Conservation (phyloP, 208 protist genomes). For the Leishmania martiniquensis region DNA sequence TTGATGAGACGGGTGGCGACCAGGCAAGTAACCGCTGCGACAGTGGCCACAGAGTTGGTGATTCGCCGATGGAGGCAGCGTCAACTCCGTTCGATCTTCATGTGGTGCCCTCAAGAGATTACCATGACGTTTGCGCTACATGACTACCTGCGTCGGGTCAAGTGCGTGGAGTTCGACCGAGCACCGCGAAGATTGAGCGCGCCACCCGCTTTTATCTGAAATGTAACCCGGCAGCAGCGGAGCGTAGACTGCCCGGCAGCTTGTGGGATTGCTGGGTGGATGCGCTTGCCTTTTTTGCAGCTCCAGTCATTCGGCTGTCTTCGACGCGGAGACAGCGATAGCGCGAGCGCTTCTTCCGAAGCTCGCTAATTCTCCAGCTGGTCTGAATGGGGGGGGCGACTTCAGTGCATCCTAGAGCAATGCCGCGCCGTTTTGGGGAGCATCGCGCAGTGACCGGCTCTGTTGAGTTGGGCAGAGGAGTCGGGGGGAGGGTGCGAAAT, state of each 20-base stretch:
- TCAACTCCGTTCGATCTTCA: constrained; percentile 10
- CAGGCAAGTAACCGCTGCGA: not conserved
- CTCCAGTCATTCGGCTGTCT: not conserved
- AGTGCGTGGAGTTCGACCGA: not conserved
- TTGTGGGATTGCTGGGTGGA: not conserved
- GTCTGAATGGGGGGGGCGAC: not conserved
- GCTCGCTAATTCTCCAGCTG: constrained; percentile 9
- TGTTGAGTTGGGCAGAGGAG: no score
- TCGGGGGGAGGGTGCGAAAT: not conserved
- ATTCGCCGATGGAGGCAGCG: not conserved
- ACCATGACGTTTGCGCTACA: no score
- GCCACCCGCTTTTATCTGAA: not conserved
- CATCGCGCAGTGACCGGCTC: not conserved
- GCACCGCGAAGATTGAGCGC: no score
- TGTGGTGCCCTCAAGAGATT: not conserved
- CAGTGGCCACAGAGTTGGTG: not conserved
- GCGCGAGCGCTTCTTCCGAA: constrained; percentile 4
- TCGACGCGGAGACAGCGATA: not conserved
- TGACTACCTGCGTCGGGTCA: not conserved
- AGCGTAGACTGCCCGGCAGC: not conserved
- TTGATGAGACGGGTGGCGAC: not conserved
- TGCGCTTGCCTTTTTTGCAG: not conserved
- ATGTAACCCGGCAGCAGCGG: not conserved
- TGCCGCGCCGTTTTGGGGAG: not conserved
- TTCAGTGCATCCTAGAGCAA: not conserved